phyloP scores from a whole-genome alignment of 129 eudicot genomes.

The Artemisia tridentata region DNA sequence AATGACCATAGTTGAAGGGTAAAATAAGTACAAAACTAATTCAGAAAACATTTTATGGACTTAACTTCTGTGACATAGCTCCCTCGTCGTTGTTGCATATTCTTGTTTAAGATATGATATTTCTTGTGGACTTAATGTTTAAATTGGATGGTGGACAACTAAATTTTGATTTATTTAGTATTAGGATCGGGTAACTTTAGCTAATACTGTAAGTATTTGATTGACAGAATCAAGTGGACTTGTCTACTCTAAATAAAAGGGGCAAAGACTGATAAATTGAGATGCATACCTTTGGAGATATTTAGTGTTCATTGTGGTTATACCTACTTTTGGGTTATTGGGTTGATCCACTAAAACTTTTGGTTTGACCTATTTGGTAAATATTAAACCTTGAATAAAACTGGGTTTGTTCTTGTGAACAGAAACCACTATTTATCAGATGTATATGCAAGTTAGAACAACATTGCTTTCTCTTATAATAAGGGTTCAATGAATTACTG shows the following conservation, averaged over 20 bases:
- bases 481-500: neutral
- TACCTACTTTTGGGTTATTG: neutral
- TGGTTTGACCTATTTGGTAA: neutral
- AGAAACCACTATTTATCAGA: no score
- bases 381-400: neutral
- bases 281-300: neutral
- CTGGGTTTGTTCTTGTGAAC: neutral
- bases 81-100: neutral
- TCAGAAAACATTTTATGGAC: neutral
- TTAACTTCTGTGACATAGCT: neutral
- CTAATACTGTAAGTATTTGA: no score
- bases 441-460: neutral
- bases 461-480: neutral
- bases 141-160: neutral
- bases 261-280: no score
- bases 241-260: no score
- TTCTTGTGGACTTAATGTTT: no score
- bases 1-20: neutral
- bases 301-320: neutral
- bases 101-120: neutral
- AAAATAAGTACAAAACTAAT: neutral
- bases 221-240: no score
- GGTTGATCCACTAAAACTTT: constrained; percentile 9
- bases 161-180: no score
- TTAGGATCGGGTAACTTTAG: no score